Percentiles rank a stretch among this genome's conserved stretches.
Evolutionary conservation across 2,329 filamentous ascomycete species (phyloP).

Genomic region (Ophiostoma ulmi): DNA sequence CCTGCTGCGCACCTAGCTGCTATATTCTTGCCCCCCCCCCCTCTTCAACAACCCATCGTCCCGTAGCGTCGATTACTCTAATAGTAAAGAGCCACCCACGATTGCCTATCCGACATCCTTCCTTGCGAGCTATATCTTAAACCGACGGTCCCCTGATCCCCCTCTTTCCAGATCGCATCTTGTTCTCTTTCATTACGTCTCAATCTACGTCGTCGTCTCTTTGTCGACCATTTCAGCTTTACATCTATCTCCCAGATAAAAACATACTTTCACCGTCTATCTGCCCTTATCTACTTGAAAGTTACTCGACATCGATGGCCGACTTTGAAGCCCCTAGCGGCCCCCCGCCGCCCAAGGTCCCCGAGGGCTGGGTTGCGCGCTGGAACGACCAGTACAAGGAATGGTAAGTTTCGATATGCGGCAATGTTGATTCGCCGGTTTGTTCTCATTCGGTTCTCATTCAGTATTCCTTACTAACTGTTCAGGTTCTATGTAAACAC

Average conservation of each 20-base stretch:
- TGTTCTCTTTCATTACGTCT: neutral
- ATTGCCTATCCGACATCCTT: slow-evolving; percentile 5
- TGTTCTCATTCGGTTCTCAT: neutral
- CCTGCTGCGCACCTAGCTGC: neutral
- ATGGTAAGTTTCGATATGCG: slow-evolving; percentile 44
- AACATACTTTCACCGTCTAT: no score
- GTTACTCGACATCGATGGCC: slow-evolving; percentile 37
- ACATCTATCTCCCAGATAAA: neutral
- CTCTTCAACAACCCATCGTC: neutral
- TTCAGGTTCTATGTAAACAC: slow-evolving; percentile 85
- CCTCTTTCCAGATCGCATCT: neutral
- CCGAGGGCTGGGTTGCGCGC: slow-evolving; percentile 77
- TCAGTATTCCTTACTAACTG: no score
- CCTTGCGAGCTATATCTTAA: slow-evolving; percentile 12
- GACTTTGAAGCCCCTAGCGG: slow-evolving; percentile 51
- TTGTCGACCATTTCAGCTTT: neutral
- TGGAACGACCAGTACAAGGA: slow-evolving; percentile 86
- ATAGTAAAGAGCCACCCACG: neutral
- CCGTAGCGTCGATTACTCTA: neutral
- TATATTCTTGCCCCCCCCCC: neutral
- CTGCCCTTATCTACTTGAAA: neutral
- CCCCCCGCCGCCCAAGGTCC: slow-evolving; percentile 56
- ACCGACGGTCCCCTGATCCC: neutral
- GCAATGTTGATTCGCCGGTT: slow-evolving; percentile 18
- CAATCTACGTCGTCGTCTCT: neutral